A percentile compares a stretch with the other conserved stretches of the same genome.
Conservation (phyloP, 805 yeast species). For the Clavispora santaluciae region DNA sequence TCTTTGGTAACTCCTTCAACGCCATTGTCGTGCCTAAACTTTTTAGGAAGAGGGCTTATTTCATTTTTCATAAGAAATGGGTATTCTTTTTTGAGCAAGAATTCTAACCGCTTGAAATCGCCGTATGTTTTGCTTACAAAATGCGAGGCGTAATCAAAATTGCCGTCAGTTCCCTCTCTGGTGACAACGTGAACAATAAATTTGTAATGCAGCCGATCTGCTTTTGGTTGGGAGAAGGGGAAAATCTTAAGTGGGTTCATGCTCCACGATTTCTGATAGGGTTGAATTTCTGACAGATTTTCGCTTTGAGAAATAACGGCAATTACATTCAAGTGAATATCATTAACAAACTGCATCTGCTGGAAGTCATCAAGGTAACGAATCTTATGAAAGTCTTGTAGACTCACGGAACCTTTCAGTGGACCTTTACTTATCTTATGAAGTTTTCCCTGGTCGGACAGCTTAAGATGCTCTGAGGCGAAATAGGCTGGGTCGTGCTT, state of each 20-base stretch:
- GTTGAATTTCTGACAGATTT: constrained; percentile 6
- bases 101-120: constrained; percentile 60
- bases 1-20: constrained; percentile 7
- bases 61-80: constrained; percentile 60
- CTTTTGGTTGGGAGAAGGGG: neutral
- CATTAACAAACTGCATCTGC: constrained; percentile 43
- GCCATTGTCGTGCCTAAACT: constrained; percentile 39
- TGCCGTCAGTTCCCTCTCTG: constrained; percentile 10
- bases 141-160: constrained; percentile 21
- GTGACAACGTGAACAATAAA: constrained; percentile 46
- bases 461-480: constrained; percentile 26
- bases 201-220: constrained; percentile 28
- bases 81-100: constrained; percentile 45
- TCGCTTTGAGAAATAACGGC: constrained; percentile 47
- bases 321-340: constrained; percentile 59
- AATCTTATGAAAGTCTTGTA: constrained; percentile 12
- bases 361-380: constrained; percentile 9
- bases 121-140: constrained; percentile 60
- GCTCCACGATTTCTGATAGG: constrained; percentile 13
- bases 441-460: constrained; percentile 33
- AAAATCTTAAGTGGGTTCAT: constrained; percentile 8
- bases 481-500: constrained; percentile 49
- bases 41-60: constrained; percentile 55
- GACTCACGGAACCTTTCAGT: constrained; percentile 9
- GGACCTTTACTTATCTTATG: constrained; percentile 25